These are phyloP conservation scores for Avena sativa DNA, from an alignment of 176 grass and related monocot genomes.

Conservation along the genomic window DNA sequence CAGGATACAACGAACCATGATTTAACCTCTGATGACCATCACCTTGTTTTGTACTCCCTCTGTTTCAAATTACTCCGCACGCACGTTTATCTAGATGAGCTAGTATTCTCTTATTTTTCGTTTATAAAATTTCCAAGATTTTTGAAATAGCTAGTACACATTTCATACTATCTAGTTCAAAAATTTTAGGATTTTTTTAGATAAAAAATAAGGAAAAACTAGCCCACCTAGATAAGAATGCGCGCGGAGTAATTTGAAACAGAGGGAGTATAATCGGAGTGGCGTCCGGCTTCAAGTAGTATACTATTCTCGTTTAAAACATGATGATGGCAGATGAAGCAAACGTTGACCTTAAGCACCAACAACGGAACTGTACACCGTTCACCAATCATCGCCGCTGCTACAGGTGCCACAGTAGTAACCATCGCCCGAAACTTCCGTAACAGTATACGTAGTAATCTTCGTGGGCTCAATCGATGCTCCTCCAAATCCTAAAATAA, in stretches of 20 bases:
- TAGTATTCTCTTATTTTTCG: too few relatives aligned
- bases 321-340: constrained; percentile 33
- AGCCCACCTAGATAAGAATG: too few relatives aligned
- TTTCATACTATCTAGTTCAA: too few relatives aligned
- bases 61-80: too few relatives aligned
- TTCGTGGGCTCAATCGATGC: too few relatives aligned
- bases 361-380: neutral
- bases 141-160: too few relatives aligned
- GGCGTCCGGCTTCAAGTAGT: neutral
- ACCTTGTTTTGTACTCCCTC: neutral
- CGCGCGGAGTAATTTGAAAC: too few relatives aligned
- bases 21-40: constrained; percentile 35
- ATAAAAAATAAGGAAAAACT: too few relatives aligned
- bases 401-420: neutral
- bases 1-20: neutral
- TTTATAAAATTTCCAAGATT: too few relatives aligned
- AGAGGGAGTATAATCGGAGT: too few relatives aligned
- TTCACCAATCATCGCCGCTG: neutral
- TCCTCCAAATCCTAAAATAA: neutral
- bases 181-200: too few relatives aligned
- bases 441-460: neutral
- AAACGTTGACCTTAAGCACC: constrained; percentile 26
- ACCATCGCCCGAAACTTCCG: neutral
- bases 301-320: neutral
- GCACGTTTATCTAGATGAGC: too few relatives aligned